Evolutionary conservation across 1,284 basidiomycete genomes (phyloP).

Genomic region (Wolfiporia cocos): DNA sequence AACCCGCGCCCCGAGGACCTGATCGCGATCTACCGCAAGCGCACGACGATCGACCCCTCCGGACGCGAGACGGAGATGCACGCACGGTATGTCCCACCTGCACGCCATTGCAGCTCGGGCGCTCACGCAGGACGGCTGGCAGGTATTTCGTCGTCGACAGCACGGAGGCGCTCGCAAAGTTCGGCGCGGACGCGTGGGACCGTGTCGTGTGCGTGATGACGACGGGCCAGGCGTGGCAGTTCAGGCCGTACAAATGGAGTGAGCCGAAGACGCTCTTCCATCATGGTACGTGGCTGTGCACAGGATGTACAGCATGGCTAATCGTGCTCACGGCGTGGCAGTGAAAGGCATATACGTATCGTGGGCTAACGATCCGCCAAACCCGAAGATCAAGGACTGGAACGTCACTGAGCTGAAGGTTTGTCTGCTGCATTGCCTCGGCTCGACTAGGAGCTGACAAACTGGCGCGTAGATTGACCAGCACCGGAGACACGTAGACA

Average conservation of each 20-base stretch:
- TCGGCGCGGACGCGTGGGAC: slow-evolving; percentile 90
- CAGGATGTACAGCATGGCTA: slow-evolving; percentile 1
- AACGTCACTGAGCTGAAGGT: slow-evolving; percentile 94
- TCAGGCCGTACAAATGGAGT: slow-evolving; percentile 92
- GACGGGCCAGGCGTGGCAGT: slow-evolving; percentile 97
- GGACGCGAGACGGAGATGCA: slow-evolving; percentile 37
- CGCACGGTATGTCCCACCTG: slow-evolving; percentile 34
- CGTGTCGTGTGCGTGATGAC: slow-evolving; percentile 96
- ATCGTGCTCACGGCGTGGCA: slow-evolving; percentile 24
- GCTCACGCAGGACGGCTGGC: no score
- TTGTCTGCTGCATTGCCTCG: neutral
- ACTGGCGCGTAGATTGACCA: slow-evolving; percentile 72
- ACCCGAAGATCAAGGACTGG: slow-evolving; percentile 90
- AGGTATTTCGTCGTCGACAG: slow-evolving; percentile 87
- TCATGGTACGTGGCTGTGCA: slow-evolving; percentile 59
- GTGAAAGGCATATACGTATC: slow-evolving; percentile 93
- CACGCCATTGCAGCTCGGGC: no score
- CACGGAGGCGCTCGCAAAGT: slow-evolving; percentile 87
- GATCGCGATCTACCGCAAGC: slow-evolving; percentile 76
- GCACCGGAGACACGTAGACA: slow-evolving; percentile 90
- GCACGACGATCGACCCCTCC: slow-evolving; percentile 53
- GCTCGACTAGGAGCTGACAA: neutral
- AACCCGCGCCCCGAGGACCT: slow-evolving; percentile 80
- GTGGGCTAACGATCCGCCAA: slow-evolving; percentile 88
- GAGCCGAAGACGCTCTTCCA: slow-evolving; percentile 91